Evolutionary conservation across 2,329 filamentous ascomycete genomes (phyloP), one percentile per base, ranked within the genome.

Genomic region (Neocatenulostroma microsporum): DNA sequence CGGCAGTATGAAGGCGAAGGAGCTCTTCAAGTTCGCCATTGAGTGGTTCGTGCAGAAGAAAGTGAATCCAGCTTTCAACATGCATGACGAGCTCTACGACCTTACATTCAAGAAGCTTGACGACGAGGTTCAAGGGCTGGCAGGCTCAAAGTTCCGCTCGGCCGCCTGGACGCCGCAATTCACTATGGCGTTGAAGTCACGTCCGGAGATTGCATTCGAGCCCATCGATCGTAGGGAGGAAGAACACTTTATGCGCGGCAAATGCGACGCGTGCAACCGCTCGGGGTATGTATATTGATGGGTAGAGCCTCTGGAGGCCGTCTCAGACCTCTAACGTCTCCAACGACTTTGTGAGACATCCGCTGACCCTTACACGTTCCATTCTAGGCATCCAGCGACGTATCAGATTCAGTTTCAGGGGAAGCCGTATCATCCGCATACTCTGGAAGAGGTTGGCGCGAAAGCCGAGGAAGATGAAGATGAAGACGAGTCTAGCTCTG

Each of bases 31-130:
- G 31, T 77, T 80, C 49, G 80, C 76, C 0, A 68, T 89, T 2
- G 82, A 86, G 54, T 89, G 83, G 83, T 80, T 88, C 62, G 78
- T 89, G 2, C 82, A 86, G 51, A 83, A 82, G 54, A 80, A 81
- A 48, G 69, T 91, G 34, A 81, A 87, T 47, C 83, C 82, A 0
- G 75, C 68, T 0, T 88, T 87, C 50, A 63, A 72, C 9, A 69
- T 71, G 13, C 62, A 72, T 4, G 75, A 84, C 41, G 67, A 73
- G 6, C 63, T 86, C 10, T 91, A 86, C 57, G 51, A 62, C 10
- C 67, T 82, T 18, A 78, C 82, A 0, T 87, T 86, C 65, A 63
- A 64, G 32, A 85, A 84, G 51, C 66, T 89, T 0, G 74, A 84
- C 45, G 76, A 83, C 46, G 81, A 87, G 54, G 75, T 84, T 11